Evolutionary conservation across 495 filamentous ascomycete species (phyloP), one percentile per base, ranked within the genome.

Genomic region (Annulohypoxylon stygium): DNA sequence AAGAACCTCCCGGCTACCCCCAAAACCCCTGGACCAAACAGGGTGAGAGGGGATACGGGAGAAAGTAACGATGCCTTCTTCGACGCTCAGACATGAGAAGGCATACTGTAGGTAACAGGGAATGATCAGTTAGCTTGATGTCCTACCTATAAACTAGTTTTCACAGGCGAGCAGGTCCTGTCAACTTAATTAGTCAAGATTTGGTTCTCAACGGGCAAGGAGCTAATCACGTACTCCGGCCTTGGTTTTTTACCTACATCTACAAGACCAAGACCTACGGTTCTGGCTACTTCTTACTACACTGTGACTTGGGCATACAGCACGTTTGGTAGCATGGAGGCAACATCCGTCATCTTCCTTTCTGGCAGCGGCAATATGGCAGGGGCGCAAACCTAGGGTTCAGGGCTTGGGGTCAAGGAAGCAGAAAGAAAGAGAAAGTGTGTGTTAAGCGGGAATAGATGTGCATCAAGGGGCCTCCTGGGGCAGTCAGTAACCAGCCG

Each of bases 1-100:
- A 82, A 81, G 43, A 60, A 74, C 34, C 66, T 88, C 33, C 86
- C 85, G 14, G 25, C 54, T 11, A 60, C 18, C 9, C 79, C 87
- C 71, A 79, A 70, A 9, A 48, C 39, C 20, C 53, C 30, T 30
- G 55, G 20, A 43, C 64, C 68, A 26, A 75, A 66, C 65, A 67
- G 53, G 33, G 68, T 62, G 65, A 67, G 53, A 25, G 68, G 65
- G 8, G 71, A 75, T 43, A 78, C 71, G n/a, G 30, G 51, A 20
- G 71, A 61, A 30, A 78, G 75, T 53, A 64, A 68, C 47, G 53
- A 71, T 55, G 60, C 65, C 14, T 78, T 78, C 63, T 75, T 76
- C 65, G 76, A 78, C 34, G 74, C 76, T 9, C 50, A 71, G 14
- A 75, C 61, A 55, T 78, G 45, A 69, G 39, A 54, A 8, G n/a